These are phyloP conservation scores for Camelina neglecta DNA, from an alignment of 345 rosid genomes.

Conservation along the genomic window DNA sequence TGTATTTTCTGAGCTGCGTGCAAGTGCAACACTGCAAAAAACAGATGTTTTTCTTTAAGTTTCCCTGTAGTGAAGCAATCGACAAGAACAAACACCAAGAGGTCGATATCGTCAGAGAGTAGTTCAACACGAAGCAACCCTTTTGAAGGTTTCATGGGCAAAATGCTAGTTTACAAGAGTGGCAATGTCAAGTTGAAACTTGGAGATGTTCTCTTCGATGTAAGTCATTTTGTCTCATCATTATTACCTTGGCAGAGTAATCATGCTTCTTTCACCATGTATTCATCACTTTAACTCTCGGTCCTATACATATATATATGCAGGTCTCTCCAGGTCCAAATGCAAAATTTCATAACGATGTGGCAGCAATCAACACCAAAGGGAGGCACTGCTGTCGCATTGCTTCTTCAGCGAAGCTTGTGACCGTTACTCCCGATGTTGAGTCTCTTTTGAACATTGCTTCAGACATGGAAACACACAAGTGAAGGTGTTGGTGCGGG, in stretches of 20 bases:
- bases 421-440: constrained; percentile 57
- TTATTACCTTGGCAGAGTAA: background rate
- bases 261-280: constrained; percentile 1
- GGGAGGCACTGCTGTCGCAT: constrained; percentile 54
- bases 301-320: constrained; percentile 13
- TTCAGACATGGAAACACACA: constrained; percentile 17
- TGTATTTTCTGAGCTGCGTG: constrained; percentile 34
- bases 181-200: constrained; percentile 83
- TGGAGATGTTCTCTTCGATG: constrained; percentile 76
- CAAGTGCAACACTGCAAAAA: constrained; percentile 55
- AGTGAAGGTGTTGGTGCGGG: constrained; percentile 1
- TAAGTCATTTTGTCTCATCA: constrained; percentile 46
- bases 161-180: constrained; percentile 80
- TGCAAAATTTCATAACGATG: constrained; percentile 50
- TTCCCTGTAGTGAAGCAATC: constrained; percentile 63
- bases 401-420: constrained; percentile 57
- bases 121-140: constrained; percentile 38
- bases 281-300: constrained; percentile 1
- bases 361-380: constrained; percentile 54
- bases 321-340: constrained; percentile 80
- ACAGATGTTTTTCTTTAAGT: constrained; percentile 64
- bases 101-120: constrained; percentile 26
- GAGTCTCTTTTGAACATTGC: constrained; percentile 47
- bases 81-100: constrained; percentile 53
- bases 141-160: constrained; percentile 75